Base-by-base conservation (phyloP, 306 rosid genomes). In the Begonia fuchsioides region DNA sequence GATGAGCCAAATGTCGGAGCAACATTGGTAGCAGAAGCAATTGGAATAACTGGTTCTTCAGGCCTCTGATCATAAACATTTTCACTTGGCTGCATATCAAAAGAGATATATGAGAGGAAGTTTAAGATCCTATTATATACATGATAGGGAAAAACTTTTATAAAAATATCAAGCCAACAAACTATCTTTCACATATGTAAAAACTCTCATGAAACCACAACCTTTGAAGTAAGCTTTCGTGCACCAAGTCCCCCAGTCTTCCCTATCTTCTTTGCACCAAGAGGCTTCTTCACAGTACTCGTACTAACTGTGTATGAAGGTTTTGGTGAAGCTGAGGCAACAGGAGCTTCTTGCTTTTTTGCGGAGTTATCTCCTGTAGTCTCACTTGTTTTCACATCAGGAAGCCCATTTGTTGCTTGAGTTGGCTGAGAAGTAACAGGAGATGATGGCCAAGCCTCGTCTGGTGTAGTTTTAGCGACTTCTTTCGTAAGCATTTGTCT, bases 241-340 rank as follows among this genome's bases (percentile, higher is more conserved):
- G 98, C 98, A 58, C 98, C 95, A 69, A 90, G 98, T 11, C 98
- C 97, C 52, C 79, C 80, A 46, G 65, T 73, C 76, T 81, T 90
- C 66, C 71, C 98, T 40, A 65, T 32, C 64, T 81, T 90, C 74
- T 73, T 90, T 13, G 79, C 72, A 58, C 95, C 98, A 65, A 90
- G 70, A 58, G 98, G 77, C 69, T 82, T 90, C 81, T 81, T 90
- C 45, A 76, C 60, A 40, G 78, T 55, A 65, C 68, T 72, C 17
- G 90, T 67, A 40, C 66, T 15, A 60, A 64, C 60, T 58, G 79
- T 47, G 49, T 71, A 67, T 8, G 84, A 69, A 56, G 72, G 82
- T 75, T 77, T 82, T 5, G 79, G 92, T 32, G 87, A 73, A 62
- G 77, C 73, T 62, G 78, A 60, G 57, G 56, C 54, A 69, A 75